These are phyloP conservation scores for Candida saitoana DNA, from an alignment of 805 yeast species.

Conservation along the genomic window DNA sequence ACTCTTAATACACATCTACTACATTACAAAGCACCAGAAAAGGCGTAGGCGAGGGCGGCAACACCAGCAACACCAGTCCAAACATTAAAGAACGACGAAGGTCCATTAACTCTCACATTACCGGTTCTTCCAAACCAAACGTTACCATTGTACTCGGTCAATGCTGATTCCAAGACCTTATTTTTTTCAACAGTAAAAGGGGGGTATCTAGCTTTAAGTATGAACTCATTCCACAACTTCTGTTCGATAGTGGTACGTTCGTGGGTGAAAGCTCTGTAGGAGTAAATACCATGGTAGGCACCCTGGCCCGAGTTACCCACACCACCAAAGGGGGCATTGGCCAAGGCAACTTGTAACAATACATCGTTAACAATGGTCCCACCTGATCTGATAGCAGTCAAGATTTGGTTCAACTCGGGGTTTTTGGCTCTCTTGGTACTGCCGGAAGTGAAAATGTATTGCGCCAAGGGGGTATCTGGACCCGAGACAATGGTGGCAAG, in stretches of 20 bases:
- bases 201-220: slow-evolving; percentile 61
- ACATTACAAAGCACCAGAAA: slow-evolving; percentile 10
- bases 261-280: slow-evolving; percentile 63
- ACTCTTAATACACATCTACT: too few species aligned
- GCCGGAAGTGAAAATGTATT: slow-evolving; percentile 58
- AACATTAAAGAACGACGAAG: slow-evolving; percentile 25
- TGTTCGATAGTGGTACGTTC: slow-evolving; percentile 63
- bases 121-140: slow-evolving; percentile 40
- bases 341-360: slow-evolving; percentile 63
- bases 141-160: slow-evolving; percentile 25
- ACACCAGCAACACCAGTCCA: slow-evolving; percentile 32
- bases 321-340: slow-evolving; percentile 86
- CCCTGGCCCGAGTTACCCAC: slow-evolving; percentile 83
- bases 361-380: slow-evolving; percentile 67
- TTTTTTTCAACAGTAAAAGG: slow-evolving; percentile 47
- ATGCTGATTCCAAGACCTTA: slow-evolving; percentile 20
- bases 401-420: slow-evolving; percentile 39
- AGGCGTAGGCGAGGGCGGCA: slow-evolving; percentile 21
- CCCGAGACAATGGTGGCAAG: slow-evolving; percentile 39
- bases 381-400: slow-evolving; percentile 63
- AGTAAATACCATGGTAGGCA: slow-evolving; percentile 65
- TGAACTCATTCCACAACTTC: slow-evolving; percentile 59
- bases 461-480: slow-evolving; percentile 78
- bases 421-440: slow-evolving; percentile 45
- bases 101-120: slow-evolving; percentile 32